These are phyloP conservation scores for Phytophthora citrophthora DNA, from an alignment of 352 stramenopile species.

Conservation along the genomic window DNA sequence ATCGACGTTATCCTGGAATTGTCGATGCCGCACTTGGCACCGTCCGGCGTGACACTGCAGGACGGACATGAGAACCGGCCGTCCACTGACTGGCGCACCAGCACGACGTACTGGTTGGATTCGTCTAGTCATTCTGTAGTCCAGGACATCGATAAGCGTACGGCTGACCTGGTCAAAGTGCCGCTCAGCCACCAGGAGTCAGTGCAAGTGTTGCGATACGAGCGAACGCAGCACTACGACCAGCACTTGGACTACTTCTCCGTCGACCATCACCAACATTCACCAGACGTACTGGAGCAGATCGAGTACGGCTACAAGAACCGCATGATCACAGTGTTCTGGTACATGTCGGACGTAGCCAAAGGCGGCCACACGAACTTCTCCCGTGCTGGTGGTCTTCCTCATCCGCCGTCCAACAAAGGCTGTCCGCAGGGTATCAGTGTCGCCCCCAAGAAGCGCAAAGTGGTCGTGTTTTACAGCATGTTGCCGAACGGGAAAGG, in stretches of 20 bases:
- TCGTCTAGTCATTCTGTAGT: conserved; percentile 52
- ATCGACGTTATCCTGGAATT: conserved; percentile 78
- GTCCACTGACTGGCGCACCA: conserved; percentile 77
- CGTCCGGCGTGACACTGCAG: conserved; percentile 64
- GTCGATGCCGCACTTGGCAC: conserved; percentile 64
- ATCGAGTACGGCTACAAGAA: conserved; percentile 83
- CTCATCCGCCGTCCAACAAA: conserved; percentile 53
- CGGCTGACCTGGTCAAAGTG: conserved; percentile 67
- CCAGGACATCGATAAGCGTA: conserved; percentile 66
- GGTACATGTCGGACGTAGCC: conserved; percentile 87
- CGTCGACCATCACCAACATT: conserved; percentile 46
- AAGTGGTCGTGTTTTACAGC: conserved; percentile 85
- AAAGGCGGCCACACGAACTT: conserved; percentile 79
- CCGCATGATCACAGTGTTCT: conserved; percentile 88
- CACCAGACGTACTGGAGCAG: conserved; percentile 43
- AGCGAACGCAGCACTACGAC: conserved; percentile 79
- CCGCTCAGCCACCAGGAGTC: conserved; percentile 64
- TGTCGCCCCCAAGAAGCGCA: conserved; percentile 72
- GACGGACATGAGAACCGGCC: conserved; percentile 73
- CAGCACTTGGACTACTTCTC: conserved; percentile 78
- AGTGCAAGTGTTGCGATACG: conserved; percentile 78
- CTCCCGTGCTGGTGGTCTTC: conserved; percentile 54
- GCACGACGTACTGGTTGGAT: conserved; percentile 77
- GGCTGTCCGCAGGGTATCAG: conserved; percentile 70
- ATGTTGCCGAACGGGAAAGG: conserved; percentile 72